A percentile compares a stretch with the other conserved stretches of the same genome.
These are phyloP conservation scores for Pythium sp. DNA, from an alignment of 352 stramenopile genomes.

Conservation along the genomic window DNA sequence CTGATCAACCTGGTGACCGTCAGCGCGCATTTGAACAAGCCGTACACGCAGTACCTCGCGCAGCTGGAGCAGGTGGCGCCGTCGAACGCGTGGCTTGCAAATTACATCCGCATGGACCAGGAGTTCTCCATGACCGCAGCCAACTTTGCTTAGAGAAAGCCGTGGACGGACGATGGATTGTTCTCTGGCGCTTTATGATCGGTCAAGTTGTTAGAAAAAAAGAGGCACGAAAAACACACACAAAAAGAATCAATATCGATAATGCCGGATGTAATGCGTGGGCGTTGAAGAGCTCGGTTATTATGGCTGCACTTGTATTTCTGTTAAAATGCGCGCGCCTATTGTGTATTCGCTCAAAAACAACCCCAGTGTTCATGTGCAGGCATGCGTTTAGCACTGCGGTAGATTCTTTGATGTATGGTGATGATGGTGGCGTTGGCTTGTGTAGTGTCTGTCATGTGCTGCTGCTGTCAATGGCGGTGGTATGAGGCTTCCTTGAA, in stretches of 20 bases:
- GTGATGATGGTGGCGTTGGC: constrained; percentile 1
- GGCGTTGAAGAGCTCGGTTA: not conserved
- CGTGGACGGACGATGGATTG: not conserved
- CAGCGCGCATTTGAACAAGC: constrained; percentile 89
- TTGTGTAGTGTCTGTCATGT: not conserved
- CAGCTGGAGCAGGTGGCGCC: constrained; percentile 81
- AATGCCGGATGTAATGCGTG: no score
- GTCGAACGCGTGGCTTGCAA: constrained; percentile 65
- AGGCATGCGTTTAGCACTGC: not conserved
- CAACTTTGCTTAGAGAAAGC: constrained; percentile 50
- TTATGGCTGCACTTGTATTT: not conserved
- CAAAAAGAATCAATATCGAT: not conserved
- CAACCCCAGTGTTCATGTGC: not conserved
- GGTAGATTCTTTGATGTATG: not conserved
- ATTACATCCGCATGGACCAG: constrained; percentile 62
- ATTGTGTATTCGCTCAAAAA: not conserved
- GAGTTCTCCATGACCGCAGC: constrained; percentile 67
- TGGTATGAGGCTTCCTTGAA: not conserved
- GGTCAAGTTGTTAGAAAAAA: not conserved
- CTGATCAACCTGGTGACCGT: constrained; percentile 93
- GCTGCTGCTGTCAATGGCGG: not conserved
- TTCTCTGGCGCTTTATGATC: not conserved
- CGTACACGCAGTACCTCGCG: constrained; percentile 66
- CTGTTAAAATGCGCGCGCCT: not conserved
- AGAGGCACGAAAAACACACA: not conserved